Base-by-base conservation (phyloP, 805 yeast genomes). In the Kodamaea restingae region DNA sequence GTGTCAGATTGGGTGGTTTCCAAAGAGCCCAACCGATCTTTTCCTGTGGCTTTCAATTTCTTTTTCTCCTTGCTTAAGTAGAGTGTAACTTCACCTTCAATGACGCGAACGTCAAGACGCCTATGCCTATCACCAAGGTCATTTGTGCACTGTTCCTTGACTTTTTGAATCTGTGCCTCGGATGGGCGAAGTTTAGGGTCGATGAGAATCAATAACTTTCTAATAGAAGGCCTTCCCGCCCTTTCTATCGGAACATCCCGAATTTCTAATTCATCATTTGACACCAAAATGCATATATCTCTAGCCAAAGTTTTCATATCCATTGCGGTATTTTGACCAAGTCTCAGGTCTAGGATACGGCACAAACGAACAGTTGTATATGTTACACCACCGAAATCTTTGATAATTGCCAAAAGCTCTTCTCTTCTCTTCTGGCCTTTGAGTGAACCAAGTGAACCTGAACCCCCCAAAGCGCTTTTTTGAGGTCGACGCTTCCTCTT, bases 231-330 rank as follows among this genome's bases (percentile, higher is more conserved):
- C 32, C 54, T 56, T 5, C 64, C 70, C 4, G 58, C 50, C 34
- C 54, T 46, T 5, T 44, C 39, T n/a, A 65, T 46, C 7, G 47
- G 30, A 18, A 65, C 43, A 38, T 52, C 49, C 35, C 50, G 49
- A 26, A 49, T 46, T 40, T 58, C 58, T 29, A 63, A 18, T 14
- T 52, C 50, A 6, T 50, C 39, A 14, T 47, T 33, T 17, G 49
- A 36, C 8, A 60, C 56, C 15, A 68, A 47, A 11, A 49, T 40
- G 1, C 58, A 54, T 4, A 68, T 60, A 39, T 68, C 73, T 25
- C 73, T 48, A 3, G 62, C 62, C 12, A 68, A 45, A 1, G 73
- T 68, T 39, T 67, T 68, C 26, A 47, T 51, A 43, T 68, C 73
- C 2, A 71, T 67, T 3, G 44, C 34, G 7, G 69, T 62, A 1